These are phyloP conservation scores for Meredithiella fracta DNA, from an alignment of 2,329 filamentous ascomycete genomes.

Conservation along the genomic window DNA sequence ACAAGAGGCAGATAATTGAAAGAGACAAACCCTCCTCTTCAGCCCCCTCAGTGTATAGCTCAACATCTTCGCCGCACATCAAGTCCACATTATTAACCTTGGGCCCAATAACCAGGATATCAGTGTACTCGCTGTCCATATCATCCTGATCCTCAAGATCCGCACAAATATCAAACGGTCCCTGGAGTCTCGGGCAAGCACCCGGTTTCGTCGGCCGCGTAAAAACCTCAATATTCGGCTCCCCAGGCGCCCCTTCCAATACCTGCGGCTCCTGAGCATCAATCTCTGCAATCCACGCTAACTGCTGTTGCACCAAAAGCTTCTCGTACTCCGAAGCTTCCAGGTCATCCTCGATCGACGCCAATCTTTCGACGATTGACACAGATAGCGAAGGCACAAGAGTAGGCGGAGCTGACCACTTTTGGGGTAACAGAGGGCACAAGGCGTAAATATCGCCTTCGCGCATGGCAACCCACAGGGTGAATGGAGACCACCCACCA, in stretches of 20 bases:
- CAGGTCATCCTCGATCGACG: constrained; percentile 43
- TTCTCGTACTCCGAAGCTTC: constrained; percentile 35
- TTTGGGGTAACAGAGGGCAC: constrained; percentile 73
- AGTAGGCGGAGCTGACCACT: constrained; percentile 64
- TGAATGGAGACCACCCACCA: constrained; percentile 91
- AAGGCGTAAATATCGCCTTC: constrained; percentile 87
- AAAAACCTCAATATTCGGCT: constrained; percentile 38
- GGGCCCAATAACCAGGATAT: constrained; percentile 46
- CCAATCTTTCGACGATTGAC: constrained; percentile 61
- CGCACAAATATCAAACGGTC: constrained; percentile 41
- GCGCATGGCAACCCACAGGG: constrained; percentile 89
- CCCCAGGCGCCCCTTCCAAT: constrained; percentile 33
- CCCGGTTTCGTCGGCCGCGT: constrained; percentile 40
- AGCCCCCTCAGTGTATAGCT: constrained; percentile 38
- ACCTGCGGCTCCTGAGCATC: constrained; percentile 44
- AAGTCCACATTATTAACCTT: constrained; percentile 43
- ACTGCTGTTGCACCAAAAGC: constrained; percentile 44
- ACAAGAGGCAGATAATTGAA: constrained; percentile 41
- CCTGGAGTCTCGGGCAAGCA: constrained; percentile 42
- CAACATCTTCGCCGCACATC: constrained; percentile 49
- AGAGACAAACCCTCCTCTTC: constrained; percentile 45
- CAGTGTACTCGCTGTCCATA: constrained; percentile 38
- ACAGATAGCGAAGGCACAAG: constrained; percentile 70
- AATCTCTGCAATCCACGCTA: constrained; percentile 51
- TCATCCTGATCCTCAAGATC: constrained; percentile 41